phyloP scores from a whole-genome alignment of 495 filamentous ascomycete species.

The Poronia punctata region DNA sequence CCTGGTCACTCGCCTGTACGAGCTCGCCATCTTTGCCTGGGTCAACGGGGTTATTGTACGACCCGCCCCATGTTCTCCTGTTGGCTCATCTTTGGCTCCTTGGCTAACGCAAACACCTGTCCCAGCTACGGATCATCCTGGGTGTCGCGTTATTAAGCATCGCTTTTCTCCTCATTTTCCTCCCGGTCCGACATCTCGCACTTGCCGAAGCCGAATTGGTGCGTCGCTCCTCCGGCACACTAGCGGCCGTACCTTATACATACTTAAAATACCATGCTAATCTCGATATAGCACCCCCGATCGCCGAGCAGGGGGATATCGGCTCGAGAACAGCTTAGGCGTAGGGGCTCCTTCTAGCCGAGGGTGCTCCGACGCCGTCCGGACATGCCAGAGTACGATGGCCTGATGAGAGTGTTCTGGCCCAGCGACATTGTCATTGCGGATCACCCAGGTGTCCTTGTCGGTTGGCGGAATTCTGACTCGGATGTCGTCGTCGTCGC shows the following conservation, averaged over 20 bases:
- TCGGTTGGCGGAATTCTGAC: slow-evolving; percentile 92
- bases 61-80: slow-evolving; percentile 6
- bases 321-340: slow-evolving; percentile 87
- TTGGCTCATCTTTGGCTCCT: not conserved
- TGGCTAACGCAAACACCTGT: slow-evolving; percentile 4
- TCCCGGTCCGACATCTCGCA: slow-evolving; percentile 43
- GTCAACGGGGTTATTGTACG: slow-evolving; percentile 96
- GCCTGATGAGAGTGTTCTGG: slow-evolving; percentile 97
- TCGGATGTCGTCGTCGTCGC: slow-evolving; percentile 85
- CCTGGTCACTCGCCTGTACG: slow-evolving; percentile 89
- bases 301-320: slow-evolving; percentile 77
- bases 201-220: slow-evolving; percentile 39
- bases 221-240: slow-evolving; percentile 12
- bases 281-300: slow-evolving; percentile 68
- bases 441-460: slow-evolving; percentile 70
- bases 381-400: slow-evolving; percentile 89
- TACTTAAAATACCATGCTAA: no score
- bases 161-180: slow-evolving; percentile 36
- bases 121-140: slow-evolving; percentile 36
- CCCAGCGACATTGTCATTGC: slow-evolving; percentile 75
- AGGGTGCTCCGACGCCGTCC: slow-evolving; percentile 22
- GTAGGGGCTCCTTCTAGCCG: slow-evolving; percentile 84
- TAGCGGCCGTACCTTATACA: not conserved
- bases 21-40: slow-evolving; percentile 94
- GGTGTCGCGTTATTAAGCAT: slow-evolving; percentile 36